Evolutionary conservation across 805 yeast species (phyloP).

Genomic region (Maudiozyma pseudohumilis): DNA sequence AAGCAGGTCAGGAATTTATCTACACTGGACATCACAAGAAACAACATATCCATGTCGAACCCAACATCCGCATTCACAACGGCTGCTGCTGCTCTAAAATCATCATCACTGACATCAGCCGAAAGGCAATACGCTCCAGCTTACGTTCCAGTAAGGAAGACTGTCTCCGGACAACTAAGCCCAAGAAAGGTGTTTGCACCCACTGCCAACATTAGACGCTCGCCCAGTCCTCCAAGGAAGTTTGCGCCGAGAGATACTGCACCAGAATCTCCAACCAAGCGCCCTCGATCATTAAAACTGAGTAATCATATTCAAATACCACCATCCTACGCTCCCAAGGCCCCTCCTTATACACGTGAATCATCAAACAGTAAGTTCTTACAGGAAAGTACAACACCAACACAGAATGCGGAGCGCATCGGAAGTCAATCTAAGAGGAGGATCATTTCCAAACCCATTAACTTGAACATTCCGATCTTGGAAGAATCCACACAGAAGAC

Average conservation of each 20-base stretch:
- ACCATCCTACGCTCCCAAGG: neutral
- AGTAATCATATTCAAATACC: neutral
- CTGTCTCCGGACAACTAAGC: constrained; percentile 1
- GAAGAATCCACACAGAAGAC: too few relatives aligned
- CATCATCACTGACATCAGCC: neutral
- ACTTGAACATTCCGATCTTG: neutral
- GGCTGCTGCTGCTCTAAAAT: constrained; percentile 21
- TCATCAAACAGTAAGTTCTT: too few relatives aligned
- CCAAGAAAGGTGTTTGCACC: constrained; percentile 10
- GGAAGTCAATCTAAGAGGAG: neutral
- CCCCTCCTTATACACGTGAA: too few relatives aligned
- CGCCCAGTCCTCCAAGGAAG: constrained; percentile 1
- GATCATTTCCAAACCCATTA: constrained; percentile 1
- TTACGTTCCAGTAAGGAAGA: constrained; percentile 3
- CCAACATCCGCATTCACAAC: constrained; percentile 16
- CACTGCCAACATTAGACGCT: neutral
- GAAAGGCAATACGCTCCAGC: constrained; percentile 12
- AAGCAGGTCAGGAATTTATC: constrained; percentile 13
- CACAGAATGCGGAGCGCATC: neutral
- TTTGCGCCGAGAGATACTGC: constrained; percentile 9
- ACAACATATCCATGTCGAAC: constrained; percentile 1
- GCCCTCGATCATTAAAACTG: too few relatives aligned
- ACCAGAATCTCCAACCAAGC: constrained; percentile 4
- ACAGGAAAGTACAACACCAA: too few relatives aligned
- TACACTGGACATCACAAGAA: constrained; percentile 14